Conservation (phyloP, 768 basidiomycete species). For the Auricularia sp. region DNA sequence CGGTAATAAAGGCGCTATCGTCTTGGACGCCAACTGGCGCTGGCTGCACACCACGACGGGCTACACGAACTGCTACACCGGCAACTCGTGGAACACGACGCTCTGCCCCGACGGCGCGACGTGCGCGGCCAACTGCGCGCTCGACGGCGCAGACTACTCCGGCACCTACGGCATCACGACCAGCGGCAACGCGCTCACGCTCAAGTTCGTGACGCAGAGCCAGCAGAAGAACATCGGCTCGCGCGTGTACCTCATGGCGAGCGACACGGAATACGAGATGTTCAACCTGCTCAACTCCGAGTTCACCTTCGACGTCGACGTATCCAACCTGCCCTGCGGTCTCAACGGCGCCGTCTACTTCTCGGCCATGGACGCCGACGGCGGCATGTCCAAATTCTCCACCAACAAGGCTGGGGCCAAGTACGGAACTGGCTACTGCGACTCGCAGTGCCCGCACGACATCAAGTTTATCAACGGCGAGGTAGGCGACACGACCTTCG, state of each 20-base stretch:
- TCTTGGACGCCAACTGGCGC: constrained; percentile 8
- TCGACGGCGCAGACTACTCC: constrained; percentile 31
- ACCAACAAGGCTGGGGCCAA: constrained; percentile 33
- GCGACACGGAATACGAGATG: constrained; percentile 33
- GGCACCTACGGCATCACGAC: constrained; percentile 46
- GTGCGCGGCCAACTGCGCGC: constrained; percentile 28
- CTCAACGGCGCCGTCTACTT: constrained; percentile 56
- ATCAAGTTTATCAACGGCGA: constrained; percentile 51
- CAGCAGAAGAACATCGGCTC: constrained; percentile 21
- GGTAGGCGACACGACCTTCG: constrained; percentile 22
- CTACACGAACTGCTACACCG: constrained; percentile 40
- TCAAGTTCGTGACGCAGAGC: constrained; percentile 38
- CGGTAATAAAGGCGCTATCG: neutral
- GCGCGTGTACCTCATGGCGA: constrained; percentile 41
- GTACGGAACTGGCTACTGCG: constrained; percentile 37
- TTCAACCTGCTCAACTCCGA: constrained; percentile 48
- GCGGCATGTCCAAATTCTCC: constrained; percentile 38
- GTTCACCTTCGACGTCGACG: constrained; percentile 52
- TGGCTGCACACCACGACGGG: constrained; percentile 25
- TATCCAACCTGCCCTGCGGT: constrained; percentile 47
- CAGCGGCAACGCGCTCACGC: constrained; percentile 34
- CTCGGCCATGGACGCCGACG: constrained; percentile 49
- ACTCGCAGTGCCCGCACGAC: constrained; percentile 52
- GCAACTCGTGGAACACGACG: constrained; percentile 43
- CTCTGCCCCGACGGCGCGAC: constrained; percentile 40